phyloP scores from a whole-genome alignment of 164 flowering plant genomes.

The Cinnamomum micranthum region DNA sequence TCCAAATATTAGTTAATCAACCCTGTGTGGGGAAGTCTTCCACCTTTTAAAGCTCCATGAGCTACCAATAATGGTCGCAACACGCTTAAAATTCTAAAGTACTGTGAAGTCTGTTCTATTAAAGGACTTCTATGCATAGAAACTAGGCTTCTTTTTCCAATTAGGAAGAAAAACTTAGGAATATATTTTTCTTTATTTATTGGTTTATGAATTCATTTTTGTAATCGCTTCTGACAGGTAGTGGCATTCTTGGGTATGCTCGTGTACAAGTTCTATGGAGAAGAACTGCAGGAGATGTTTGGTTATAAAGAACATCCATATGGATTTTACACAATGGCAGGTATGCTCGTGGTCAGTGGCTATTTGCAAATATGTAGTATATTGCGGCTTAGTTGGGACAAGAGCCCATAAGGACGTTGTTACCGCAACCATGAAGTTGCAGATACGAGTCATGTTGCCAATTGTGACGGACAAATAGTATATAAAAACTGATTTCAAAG shows the following conservation, averaged over 20 bases:
- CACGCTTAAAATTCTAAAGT: too few species aligned
- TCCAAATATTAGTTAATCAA: too few species aligned
- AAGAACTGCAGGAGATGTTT: conserved; percentile 95
- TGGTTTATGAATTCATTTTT: background rate
- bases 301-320: conserved; percentile 98
- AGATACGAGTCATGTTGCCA: too few species aligned
- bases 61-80: background rate
- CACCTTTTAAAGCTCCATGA: background rate
- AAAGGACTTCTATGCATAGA: background rate
- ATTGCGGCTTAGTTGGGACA: too few species aligned
- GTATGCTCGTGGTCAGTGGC: conserved; percentile 28
- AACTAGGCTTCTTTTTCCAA: background rate
- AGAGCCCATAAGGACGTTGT: too few species aligned
- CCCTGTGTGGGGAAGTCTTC: background rate
- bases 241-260: conserved; percentile 89
- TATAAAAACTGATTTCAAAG: too few species aligned
- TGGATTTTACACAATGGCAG: conserved; percentile 93
- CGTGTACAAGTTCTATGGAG: conserved; percentile 93
- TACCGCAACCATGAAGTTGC: too few species aligned
- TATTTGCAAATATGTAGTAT: too few species aligned
- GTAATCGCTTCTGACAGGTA: conserved; percentile 44
- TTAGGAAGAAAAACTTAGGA: background rate
- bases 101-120: background rate
- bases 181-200: background rate
- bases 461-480: too few species aligned